Percentiles rank a stretch among this genome's conserved stretches.
Evolutionary conservation across 495 filamentous ascomycete genomes (phyloP).

Genomic region (Parmelia sp.): DNA sequence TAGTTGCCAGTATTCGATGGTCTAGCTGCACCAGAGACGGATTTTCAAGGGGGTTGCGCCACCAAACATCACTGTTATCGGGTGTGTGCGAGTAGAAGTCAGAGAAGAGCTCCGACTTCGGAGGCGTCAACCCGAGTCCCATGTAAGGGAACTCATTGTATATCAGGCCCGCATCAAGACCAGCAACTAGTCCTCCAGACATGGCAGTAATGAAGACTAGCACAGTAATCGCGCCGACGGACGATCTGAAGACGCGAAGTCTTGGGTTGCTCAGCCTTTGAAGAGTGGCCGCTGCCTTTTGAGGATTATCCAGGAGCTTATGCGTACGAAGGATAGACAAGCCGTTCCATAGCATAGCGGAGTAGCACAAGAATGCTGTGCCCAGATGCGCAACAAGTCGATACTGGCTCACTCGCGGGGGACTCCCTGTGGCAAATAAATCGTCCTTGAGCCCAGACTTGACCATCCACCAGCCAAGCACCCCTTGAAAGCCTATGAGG

Average conservation of each 20-base stretch:
- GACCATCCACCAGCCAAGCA: constrained; percentile 99
- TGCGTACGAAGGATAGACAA: constrained; percentile 73
- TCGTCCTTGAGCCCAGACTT: constrained; percentile 92
- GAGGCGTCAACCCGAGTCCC: constrained; percentile 76
- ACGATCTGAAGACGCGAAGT: constrained; percentile 65
- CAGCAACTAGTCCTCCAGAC: constrained; percentile 89
- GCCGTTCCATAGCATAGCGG: constrained; percentile 89
- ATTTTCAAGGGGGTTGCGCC: constrained; percentile 96
- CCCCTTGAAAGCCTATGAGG: constrained; percentile 90
- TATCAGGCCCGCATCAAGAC: constrained; percentile 90
- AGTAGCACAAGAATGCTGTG: constrained; percentile 83
- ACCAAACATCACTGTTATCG: constrained; percentile 76
- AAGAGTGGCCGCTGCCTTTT: constrained; percentile 48
- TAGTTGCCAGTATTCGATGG: constrained; percentile 85
- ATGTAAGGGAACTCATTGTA: constrained; percentile 98
- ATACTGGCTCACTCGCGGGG: constrained; percentile 92
- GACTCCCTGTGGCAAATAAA: constrained; percentile 80
- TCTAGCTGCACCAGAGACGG: constrained; percentile 90
- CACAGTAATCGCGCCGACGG: constrained; percentile 60
- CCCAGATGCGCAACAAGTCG: constrained; percentile 83
- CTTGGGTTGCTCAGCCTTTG: constrained; percentile 55
- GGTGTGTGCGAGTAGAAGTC: constrained; percentile 74
- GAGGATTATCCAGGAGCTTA: constrained; percentile 57
- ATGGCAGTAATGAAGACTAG: constrained; percentile 86
- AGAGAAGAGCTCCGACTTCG: constrained; percentile 72